Conservation (phyloP, 208 protist genomes). For the Acanthamoeba triangularis region DNA sequence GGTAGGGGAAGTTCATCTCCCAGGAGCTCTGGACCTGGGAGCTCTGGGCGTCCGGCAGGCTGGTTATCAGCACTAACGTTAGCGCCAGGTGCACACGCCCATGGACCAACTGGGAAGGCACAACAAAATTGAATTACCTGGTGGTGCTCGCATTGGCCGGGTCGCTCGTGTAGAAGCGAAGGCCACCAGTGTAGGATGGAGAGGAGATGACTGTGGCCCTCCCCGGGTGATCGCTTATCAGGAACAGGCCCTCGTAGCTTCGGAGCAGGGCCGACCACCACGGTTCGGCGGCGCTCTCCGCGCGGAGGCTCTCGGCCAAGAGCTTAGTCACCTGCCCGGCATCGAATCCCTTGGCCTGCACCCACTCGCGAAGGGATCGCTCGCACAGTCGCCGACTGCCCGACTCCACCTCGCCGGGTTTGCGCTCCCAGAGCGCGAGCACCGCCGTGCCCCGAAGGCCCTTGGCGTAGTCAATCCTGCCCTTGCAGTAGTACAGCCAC, state of each 20-base stretch:
- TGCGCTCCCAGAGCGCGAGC: constrained; percentile 51
- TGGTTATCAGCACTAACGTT: background rate
- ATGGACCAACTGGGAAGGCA: background rate
- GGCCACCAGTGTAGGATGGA: background rate
- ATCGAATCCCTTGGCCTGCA: background rate
- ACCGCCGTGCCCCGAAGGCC: background rate
- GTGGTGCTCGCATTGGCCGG: background rate
- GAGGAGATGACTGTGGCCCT: background rate
- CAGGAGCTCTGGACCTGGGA: background rate
- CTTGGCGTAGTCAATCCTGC: constrained; percentile 17
- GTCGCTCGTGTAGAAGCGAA: constrained; percentile 63
- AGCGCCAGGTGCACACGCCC: too few species aligned
- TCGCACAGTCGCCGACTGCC: background rate
- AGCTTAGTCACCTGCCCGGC: background rate
- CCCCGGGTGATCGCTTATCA: constrained; percentile 48
- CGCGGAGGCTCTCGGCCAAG: background rate
- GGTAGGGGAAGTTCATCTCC: background rate
- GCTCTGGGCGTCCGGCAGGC: too few species aligned
- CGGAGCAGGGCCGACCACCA: background rate
- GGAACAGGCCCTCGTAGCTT: constrained; percentile 44
- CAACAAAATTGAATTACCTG: background rate
- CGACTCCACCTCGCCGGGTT: background rate
- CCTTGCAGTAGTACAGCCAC: constrained; percentile 67
- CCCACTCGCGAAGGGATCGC: background rate
- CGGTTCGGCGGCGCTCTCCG: background rate